Conservation (phyloP, 2,329 filamentous ascomycete genomes). For the Meredithiella fracta region DNA sequence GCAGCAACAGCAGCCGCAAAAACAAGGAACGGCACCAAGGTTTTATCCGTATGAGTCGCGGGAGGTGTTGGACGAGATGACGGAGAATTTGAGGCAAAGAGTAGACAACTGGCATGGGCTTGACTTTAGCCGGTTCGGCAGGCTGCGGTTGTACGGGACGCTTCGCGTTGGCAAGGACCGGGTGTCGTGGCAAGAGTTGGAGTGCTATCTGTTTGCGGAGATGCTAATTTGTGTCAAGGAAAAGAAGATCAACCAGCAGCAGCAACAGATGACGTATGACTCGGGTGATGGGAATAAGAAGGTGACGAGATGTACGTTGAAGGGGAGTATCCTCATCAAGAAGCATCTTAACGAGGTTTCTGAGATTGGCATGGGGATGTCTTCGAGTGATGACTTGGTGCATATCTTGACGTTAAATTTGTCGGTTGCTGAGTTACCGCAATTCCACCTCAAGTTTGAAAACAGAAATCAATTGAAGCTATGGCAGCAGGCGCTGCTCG, state of each 20-base stretch:
- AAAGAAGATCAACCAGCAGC: conserved; percentile 49
- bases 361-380: conserved; percentile 43
- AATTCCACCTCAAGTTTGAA: conserved; percentile 83
- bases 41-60: conserved; percentile 59
- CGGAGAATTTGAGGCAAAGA: conserved; percentile 66
- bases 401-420: conserved; percentile 76
- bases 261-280: conserved; percentile 49
- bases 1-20: not conserved
- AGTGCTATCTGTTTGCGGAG: conserved; percentile 92
- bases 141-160: conserved; percentile 73
- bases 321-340: conserved; percentile 95
- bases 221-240: conserved; percentile 99
- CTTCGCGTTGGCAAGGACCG: conserved; percentile 92
- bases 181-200: conserved; percentile 89
- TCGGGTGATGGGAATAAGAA: conserved; percentile 33
- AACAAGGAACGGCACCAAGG: conserved; percentile 28
- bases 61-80: conserved; percentile 67
- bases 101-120: conserved; percentile 98
- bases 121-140: conserved; percentile 86
- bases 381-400: conserved; percentile 45
- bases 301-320: conserved; percentile 66
- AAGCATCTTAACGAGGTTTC: conserved; percentile 84
- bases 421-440: conserved; percentile 79
- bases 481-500: conserved; percentile 76
- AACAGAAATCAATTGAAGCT: conserved; percentile 69